Evolutionary conservation across 2,329 filamentous ascomycete species (phyloP).

Genomic region (Geoglossum cookeanum): DNA sequence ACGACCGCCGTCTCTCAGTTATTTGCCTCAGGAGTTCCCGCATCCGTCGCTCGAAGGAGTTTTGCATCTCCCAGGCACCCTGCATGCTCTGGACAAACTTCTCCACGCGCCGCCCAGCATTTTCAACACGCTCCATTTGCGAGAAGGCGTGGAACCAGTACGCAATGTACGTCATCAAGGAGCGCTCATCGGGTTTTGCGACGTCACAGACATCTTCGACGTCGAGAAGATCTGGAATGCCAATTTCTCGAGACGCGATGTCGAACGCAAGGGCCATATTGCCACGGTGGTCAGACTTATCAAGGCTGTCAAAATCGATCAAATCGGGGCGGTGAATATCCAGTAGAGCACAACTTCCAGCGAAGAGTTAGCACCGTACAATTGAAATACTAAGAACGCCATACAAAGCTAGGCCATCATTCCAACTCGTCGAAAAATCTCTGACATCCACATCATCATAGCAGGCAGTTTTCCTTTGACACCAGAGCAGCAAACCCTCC

Average conservation of each 20-base stretch:
- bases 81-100: constrained; percentile 99
- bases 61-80: constrained; percentile 98
- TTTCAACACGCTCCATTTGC: constrained; percentile 96
- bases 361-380: background rate
- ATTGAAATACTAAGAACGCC: constrained; percentile 6
- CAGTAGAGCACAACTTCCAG: constrained; percentile 54
- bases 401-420: constrained; percentile 78
- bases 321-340: constrained; percentile 95
- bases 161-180: constrained; percentile 97
- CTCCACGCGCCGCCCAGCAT: constrained; percentile 85
- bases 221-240: constrained; percentile 85
- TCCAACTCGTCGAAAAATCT: constrained; percentile 94
- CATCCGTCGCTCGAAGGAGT: constrained; percentile 84
- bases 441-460: constrained; percentile 93
- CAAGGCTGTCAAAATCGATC: constrained; percentile 87
- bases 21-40: constrained; percentile 60
- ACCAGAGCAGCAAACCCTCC: constrained; percentile 88
- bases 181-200: constrained; percentile 83
- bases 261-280: constrained; percentile 99
- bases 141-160: constrained; percentile 99
- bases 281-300: constrained; percentile 82
- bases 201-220: constrained; percentile 98
- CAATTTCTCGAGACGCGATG: constrained; percentile 88
- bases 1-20: constrained; percentile 49
- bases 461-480: constrained; percentile 94